A percentile compares a stretch with the other conserved stretches of the same genome.
Conservation (phyloP, 192 early-diverging fungal genomes). For the Coemansia sp. region DNA sequence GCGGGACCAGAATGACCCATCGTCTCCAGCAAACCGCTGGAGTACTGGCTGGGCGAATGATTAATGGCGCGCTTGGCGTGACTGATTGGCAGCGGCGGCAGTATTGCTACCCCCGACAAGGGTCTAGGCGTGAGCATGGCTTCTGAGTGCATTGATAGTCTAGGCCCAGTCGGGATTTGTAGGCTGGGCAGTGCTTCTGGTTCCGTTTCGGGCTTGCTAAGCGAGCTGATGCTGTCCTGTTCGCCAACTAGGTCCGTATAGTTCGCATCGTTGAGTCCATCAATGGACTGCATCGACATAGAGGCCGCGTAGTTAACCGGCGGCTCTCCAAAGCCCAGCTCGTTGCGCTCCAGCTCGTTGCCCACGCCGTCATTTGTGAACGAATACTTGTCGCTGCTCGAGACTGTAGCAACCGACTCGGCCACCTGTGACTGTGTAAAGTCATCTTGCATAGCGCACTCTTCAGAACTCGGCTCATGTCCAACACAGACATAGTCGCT, state of each 20-base stretch:
- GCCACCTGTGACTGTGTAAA: neutral
- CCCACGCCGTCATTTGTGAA: slow-evolving; percentile 18
- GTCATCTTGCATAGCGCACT: neutral
- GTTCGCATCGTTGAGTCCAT: neutral
- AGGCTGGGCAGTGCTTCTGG: neutral
- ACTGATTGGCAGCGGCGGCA: neutral
- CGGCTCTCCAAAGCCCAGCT: neutral
- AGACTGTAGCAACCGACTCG: slow-evolving; percentile 7
- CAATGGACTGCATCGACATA: neutral
- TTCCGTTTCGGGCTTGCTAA: slow-evolving; percentile 42
- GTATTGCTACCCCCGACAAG: neutral
- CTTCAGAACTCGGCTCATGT: neutral
- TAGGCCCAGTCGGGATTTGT: neutral
- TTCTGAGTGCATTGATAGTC: neutral
- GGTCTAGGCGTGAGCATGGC: neutral
- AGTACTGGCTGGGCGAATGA: slow-evolving; percentile 33
- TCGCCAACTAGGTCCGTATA: slow-evolving; percentile 11
- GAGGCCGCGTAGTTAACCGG: slow-evolving; percentile 6
- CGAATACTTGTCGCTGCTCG: slow-evolving; percentile 48
- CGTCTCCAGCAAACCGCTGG: slow-evolving; percentile 13
- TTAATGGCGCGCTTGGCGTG: slow-evolving; percentile 28
- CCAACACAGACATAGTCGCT: neutral
- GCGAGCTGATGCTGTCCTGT: slow-evolving; percentile 41
- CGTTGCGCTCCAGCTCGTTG: neutral
- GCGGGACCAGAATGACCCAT: slow-evolving; percentile 13